These are phyloP conservation scores for Jamesozyma spencerorum DNA, from an alignment of 805 yeast genomes.

Conservation along the genomic window DNA sequence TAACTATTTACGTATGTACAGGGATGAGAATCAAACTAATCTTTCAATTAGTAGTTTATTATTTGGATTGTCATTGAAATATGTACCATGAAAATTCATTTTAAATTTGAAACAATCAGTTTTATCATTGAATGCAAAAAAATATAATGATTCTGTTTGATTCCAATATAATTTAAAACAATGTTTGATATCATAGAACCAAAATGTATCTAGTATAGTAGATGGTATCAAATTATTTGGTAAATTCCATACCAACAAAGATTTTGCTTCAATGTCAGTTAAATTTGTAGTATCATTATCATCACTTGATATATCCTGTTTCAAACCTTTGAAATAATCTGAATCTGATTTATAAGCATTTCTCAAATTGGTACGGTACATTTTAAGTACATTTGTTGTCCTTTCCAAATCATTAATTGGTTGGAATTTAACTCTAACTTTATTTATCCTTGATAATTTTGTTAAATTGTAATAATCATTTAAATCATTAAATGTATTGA, in stretches of 20 bases:
- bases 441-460: constrained; percentile 12
- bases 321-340: constrained; percentile 7
- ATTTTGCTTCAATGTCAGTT: constrained; percentile 14
- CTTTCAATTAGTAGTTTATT: constrained; percentile 18
- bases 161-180: constrained; percentile 23
- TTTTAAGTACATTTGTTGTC: neutral
- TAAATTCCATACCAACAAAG: constrained; percentile 25
- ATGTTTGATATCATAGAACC: constrained; percentile 27
- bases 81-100: constrained; percentile 41
- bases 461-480: constrained; percentile 10
- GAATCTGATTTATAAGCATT: constrained; percentile 18
- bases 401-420: neutral
- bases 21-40: constrained; percentile 4
- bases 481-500: constrained; percentile 13
- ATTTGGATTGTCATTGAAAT: constrained; percentile 9
- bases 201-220: constrained; percentile 16
- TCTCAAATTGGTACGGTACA: constrained; percentile 10
- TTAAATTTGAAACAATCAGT: constrained; percentile 44
- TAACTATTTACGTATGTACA: constrained; percentile 2
- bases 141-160: constrained; percentile 16
- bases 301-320: neutral
- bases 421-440: constrained; percentile 14
- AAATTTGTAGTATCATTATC: neutral
- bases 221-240: constrained; percentile 15
- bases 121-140: constrained; percentile 33